Evolutionary conservation across 225 moss, liverwort and hornwort genomes (phyloP), one percentile per base, ranked within the genome.

Genomic region (Polytrichum formosum): DNA sequence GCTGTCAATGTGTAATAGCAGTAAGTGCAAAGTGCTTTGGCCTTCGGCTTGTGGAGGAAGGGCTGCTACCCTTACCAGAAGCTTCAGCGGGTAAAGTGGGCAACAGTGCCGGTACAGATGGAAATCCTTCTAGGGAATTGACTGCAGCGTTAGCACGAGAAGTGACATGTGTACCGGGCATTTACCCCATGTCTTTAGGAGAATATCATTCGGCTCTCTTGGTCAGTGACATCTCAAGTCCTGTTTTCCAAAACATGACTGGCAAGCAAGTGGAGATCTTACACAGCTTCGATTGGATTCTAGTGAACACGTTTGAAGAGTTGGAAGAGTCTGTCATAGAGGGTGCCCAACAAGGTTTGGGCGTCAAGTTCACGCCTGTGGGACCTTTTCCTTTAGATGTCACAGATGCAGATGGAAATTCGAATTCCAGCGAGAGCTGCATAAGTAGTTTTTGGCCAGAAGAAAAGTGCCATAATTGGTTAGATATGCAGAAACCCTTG

Each of bases 341-440:
- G 17, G 73, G 68, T 1, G 46, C 73, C n/a, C 19, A 31, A 29
- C 59, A 31, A 7, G 69, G 69, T 64, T 22, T 73, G n/a, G 73
- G 69, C 8, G 18, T 78, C 6, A 59, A 56, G 5, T 1, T 78
- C 21, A 59, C 65, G 13, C 19, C 78, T 18, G 18, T 78, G 0
- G 78, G 78, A 26, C 78, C 78, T 3, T 69, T 78, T 35, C 68
- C 68, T 53, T 27, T 74, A 66, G 60, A 58, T 22, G 61, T 67
- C 3, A 28, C 28, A 58, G n/a, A 26, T 9, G 26, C 28, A 0
- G 26, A 68, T 54, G 68, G 22, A 8, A 18, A 46, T 2, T 28
- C 21, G 23, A n/a, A 28, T 5, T 46, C 56, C 26, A 72, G 64
- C 2, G 63, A 37, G 5, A 69, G 54, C 19, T 53, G 7, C 22